Conservation (phyloP, 345 rosid genomes). For the Cochlearia excelsa region DNA sequence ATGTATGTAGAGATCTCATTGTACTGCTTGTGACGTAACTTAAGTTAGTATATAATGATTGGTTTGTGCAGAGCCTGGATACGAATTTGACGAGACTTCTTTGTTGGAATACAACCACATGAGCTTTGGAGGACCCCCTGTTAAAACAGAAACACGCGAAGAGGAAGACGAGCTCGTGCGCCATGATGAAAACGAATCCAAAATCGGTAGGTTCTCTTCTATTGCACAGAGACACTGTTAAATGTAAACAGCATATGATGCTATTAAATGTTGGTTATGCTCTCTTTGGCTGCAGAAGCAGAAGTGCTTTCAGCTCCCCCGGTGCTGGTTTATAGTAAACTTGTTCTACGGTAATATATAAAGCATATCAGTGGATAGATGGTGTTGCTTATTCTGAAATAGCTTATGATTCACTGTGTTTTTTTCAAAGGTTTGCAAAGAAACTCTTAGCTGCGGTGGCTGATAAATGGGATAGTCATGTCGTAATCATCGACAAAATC, state of each 20-base stretch:
- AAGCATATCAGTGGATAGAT: not conserved
- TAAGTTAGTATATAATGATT: constrained; percentile 16
- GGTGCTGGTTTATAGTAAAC: constrained; percentile 90
- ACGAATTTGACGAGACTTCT: constrained; percentile 69
- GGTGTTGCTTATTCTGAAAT: constrained; percentile 11
- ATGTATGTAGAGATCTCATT: constrained; percentile 6
- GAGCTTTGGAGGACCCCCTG: constrained; percentile 98
- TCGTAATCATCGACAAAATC: constrained; percentile 63
- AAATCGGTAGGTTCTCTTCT: too few species aligned
- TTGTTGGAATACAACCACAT: constrained; percentile 81
- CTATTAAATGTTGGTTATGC: too few species aligned
- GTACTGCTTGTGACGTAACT: constrained; percentile 13
- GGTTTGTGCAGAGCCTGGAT: constrained; percentile 64
- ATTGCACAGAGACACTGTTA: too few species aligned
- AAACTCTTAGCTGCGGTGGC: constrained; percentile 83
- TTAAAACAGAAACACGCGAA: constrained; percentile 63
- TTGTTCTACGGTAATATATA: constrained; percentile 64
- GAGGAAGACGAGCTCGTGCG: constrained; percentile 72
- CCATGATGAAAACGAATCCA: constrained; percentile 62
- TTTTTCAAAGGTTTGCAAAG: constrained; percentile 71
- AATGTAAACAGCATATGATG: too few species aligned
- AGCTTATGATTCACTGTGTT: constrained; percentile 14
- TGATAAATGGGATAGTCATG: constrained; percentile 84
- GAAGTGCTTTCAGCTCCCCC: constrained; percentile 99
- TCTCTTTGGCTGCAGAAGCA: constrained; percentile 56